Base-by-base conservation (phyloP, 768 basidiomycete species). In the Russula ochroleuca region DNA sequence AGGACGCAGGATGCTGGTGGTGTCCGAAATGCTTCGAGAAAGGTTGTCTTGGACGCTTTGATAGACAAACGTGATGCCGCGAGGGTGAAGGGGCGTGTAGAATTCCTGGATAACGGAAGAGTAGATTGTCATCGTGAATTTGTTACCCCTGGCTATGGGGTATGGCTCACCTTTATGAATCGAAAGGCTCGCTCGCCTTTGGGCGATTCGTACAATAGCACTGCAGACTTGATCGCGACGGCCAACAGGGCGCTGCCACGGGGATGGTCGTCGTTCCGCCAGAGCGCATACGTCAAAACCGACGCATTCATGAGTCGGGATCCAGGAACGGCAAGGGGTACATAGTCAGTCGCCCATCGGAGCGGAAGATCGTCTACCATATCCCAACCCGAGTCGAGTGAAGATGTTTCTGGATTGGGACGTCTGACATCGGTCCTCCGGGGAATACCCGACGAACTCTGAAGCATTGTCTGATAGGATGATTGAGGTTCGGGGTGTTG, bases 261-360 rank as follows among this genome's bases (percentile, higher is more conserved):
- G 70, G 70, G 76, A 60, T 75, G 71, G 55, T 79, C 76, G 28
- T 85, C 84, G 37, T 88, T 83, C 40, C 77, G 78, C 85, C 85
- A 90, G 3, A 91, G 74, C 10, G 87, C 83, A 71, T 87, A 94
- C 5, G 81, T 84, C 25, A 83, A 69, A 15, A 90, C 84, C 3
- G 83, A 81, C 1, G 79, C 69, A 61, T 80, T 82, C 31, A 78
- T 75, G 49, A 92, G 74, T 50, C 89, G 79, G 28, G 90, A 88
- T 3, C 87, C 83, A 28, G 80, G 73, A 2, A 81, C 74, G 5
- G 89, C 89, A n/a, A 94, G 80, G 0, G 89, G 85, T 2, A 90
- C 88, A 70, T 83, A 93, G 72, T 94, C 92, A 0, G 87, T 87
- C n/a, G 90, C 89, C 92, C 92, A 94, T 37, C 88, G 82, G 50